Conservation (phyloP, 192 early-diverging fungal species). For the Mortierella claussenii region DNA sequence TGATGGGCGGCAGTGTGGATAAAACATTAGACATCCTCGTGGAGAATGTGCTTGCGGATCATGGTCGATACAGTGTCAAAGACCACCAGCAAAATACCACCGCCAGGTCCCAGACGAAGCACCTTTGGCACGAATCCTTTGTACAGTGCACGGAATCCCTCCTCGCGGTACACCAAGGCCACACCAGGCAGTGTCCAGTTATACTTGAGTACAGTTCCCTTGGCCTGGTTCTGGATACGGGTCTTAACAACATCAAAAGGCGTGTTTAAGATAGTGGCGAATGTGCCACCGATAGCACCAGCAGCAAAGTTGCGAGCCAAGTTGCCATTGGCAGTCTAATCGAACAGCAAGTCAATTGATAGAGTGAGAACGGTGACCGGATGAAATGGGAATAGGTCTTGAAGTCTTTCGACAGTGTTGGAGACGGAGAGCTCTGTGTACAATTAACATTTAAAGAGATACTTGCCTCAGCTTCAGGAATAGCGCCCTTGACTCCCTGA, state of each 20-base stretch:
- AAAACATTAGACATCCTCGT: slow-evolving; percentile 20
- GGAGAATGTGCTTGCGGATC: slow-evolving; percentile 79
- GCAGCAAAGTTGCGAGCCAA: slow-evolving; percentile 89
- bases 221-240: slow-evolving; percentile 87
- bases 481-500: slow-evolving; percentile 69
- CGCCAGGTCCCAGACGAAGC: slow-evolving; percentile 89
- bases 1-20: too few relatives aligned
- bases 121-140: slow-evolving; percentile 96
- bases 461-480: slow-evolving; percentile 84
- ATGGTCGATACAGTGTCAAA: slow-evolving; percentile 87
- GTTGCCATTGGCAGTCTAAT: slow-evolving; percentile 75
- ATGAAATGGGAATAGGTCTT: neutral
- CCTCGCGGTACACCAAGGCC: slow-evolving; percentile 82
- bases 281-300: slow-evolving; percentile 91
- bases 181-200: slow-evolving; percentile 88
- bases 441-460: too few relatives aligned
- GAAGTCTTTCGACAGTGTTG: neutral
- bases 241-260: slow-evolving; percentile 98
- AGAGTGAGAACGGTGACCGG: neutral
- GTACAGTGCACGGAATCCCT: slow-evolving; percentile 90
- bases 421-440: neutral
- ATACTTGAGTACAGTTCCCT: slow-evolving; percentile 80
- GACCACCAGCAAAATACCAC: slow-evolving; percentile 85
- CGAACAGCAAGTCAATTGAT: neutral
- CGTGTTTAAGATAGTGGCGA: slow-evolving; percentile 94